Evolutionary conservation across 1,139 yeast species (phyloP).

Genomic region (Komagataea norvegica): DNA sequence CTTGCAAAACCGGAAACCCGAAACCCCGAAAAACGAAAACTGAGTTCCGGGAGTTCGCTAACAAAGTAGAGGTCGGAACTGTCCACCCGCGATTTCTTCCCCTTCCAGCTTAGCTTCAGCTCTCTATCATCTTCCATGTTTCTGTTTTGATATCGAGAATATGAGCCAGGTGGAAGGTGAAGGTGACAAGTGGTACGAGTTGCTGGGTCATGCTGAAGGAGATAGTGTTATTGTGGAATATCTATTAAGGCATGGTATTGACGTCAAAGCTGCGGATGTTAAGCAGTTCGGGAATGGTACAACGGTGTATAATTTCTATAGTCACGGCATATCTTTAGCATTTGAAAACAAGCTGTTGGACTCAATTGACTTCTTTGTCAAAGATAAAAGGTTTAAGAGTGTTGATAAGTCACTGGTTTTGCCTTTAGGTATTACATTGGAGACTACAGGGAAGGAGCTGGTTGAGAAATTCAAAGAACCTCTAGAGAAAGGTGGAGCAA

Average conservation of each 20-base stretch:
- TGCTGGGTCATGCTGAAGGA: not conserved
- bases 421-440: conserved; percentile 11
- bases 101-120: not conserved
- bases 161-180: not conserved
- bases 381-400: conserved; percentile 16
- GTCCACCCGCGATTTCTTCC: not conserved
- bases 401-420: conserved; percentile 7
- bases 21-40: not conserved
- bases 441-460: conserved; percentile 21
- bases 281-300: conserved; percentile 7
- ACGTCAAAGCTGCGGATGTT: not conserved
- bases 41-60: not conserved
- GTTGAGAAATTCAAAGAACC: conserved; percentile 29
- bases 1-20: no score
- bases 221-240: not conserved
- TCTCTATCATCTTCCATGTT: no score
- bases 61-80: no score
- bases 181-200: not conserved
- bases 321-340: conserved; percentile 15
- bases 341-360: conserved; percentile 23
- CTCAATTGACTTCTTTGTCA: conserved; percentile 27
- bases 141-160: not conserved
- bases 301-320: conserved; percentile 11
- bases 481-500: conserved; percentile 31
- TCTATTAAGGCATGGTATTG: not conserved